phyloP scores from a whole-genome alignment of 2,329 filamentous ascomycete genomes.

The Penicillium sp. region DNA sequence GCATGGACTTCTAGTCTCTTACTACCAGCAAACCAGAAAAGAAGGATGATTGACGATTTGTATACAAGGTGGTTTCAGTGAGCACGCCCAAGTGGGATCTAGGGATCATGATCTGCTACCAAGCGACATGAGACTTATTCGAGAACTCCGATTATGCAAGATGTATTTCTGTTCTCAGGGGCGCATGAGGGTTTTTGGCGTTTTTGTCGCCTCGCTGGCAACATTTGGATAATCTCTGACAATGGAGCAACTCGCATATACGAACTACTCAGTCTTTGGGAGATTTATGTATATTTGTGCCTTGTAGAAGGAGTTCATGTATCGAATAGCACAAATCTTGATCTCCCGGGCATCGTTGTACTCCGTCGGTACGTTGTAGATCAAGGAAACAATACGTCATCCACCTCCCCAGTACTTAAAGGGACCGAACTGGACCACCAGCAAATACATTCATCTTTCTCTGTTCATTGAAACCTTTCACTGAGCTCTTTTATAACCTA shows the following conservation, averaged over 20 bases:
- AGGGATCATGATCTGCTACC: background rate
- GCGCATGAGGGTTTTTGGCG: constrained; percentile 14
- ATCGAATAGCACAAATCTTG: background rate
- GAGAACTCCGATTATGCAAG: background rate
- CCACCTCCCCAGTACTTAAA: constrained; percentile 9
- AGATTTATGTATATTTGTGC: too few species aligned
- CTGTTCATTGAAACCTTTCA: background rate
- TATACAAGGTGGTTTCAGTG: constrained; percentile 18
- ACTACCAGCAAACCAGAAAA: constrained; percentile 8
- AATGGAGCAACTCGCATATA: background rate
- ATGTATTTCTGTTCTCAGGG: constrained; percentile 1
- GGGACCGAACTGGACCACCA: constrained; percentile 8
- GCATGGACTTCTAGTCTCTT: constrained; percentile 62
- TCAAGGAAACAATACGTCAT: constrained; percentile 22
- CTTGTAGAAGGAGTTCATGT: background rate
- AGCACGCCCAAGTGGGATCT: background rate
- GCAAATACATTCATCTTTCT: background rate
- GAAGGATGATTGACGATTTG: constrained; percentile 31
- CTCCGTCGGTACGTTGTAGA: too few species aligned
- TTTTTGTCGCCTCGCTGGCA: constrained; percentile 6
- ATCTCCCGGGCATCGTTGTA: too few species aligned
- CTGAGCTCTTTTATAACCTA: background rate
- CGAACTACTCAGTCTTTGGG: background rate
- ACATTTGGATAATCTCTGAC: background rate
- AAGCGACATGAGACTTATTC: background rate